These are phyloP conservation scores for Arthroderma sp. DNA, from an alignment of 2,329 filamentous ascomycete genomes.

Conservation along the genomic window DNA sequence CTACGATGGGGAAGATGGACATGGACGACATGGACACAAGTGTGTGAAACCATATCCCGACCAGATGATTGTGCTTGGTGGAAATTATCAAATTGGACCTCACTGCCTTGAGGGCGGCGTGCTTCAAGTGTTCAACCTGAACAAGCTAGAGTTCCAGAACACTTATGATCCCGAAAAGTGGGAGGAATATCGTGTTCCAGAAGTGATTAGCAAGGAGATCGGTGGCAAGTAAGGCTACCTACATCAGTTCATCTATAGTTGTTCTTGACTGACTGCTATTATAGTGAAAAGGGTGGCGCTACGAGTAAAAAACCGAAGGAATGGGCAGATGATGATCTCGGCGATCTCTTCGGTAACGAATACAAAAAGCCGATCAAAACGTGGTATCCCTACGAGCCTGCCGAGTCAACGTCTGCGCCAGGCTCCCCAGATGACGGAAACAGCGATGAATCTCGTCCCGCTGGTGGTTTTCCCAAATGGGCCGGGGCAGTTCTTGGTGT, in stretches of 20 bases:
- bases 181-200: constrained; percentile 20
- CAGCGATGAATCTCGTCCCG: constrained; percentile 9
- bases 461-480: constrained; percentile 39
- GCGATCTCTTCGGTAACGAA: constrained; percentile 38
- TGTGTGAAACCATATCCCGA: constrained; percentile 36
- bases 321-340: constrained; percentile 40
- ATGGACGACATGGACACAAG: constrained; percentile 19
- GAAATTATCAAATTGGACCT: constrained; percentile 8
- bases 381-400: constrained; percentile 46
- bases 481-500: constrained; percentile 50
- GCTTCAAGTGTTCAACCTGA: constrained; percentile 37
- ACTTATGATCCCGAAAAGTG: constrained; percentile 19
- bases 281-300: constrained; percentile 21
- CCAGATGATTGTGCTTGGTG: constrained; percentile 29
- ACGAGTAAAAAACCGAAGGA: constrained; percentile 14
- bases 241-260: not conserved
- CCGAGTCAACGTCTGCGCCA: constrained; percentile 1
- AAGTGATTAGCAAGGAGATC: constrained; percentile 19
- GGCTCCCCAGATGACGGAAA: constrained; percentile 13
- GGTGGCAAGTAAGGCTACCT: constrained; percentile 21
- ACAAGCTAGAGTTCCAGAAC: constrained; percentile 20
- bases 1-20: constrained; percentile 9
- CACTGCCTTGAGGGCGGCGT: constrained; percentile 40
- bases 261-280: constrained; percentile 3
- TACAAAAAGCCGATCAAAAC: constrained; percentile 45